These are phyloP conservation scores for Leptographium galeiforme DNA, from an alignment of 2,329 filamentous ascomycete species.

Conservation along the genomic window DNA sequence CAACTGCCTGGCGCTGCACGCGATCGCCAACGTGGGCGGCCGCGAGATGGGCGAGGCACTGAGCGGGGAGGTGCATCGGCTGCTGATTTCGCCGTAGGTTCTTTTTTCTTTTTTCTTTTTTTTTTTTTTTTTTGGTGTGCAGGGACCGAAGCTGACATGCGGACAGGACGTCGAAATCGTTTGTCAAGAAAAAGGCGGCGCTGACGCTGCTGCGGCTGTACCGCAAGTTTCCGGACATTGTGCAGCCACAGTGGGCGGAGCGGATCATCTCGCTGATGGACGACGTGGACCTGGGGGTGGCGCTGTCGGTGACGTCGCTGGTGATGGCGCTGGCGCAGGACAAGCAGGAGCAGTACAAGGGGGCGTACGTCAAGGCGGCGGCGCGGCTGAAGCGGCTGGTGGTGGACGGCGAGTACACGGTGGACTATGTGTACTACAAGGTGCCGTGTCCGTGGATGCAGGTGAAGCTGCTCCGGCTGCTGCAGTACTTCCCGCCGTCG, in stretches of 20 bases:
- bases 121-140: too few relatives aligned
- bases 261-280: slow-evolving; percentile 99
- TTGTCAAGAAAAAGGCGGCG: slow-evolving; percentile 98
- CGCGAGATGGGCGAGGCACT: slow-evolving; percentile 95
- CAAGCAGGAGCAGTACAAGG: slow-evolving; percentile 85
- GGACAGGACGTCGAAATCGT: slow-evolving; percentile 63
- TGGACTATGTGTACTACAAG: slow-evolving; percentile 96
- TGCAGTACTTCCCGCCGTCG: slow-evolving; percentile 94
- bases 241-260: slow-evolving; percentile 94
- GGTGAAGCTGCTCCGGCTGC: slow-evolving; percentile 77
- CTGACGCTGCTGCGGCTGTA: slow-evolving; percentile 86
- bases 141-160: neutral
- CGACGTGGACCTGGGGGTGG: slow-evolving; percentile 84
- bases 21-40: slow-evolving; percentile 93
- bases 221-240: slow-evolving; percentile 84
- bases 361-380: slow-evolving; percentile 86
- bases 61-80: slow-evolving; percentile 78
- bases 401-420: slow-evolving; percentile 76
- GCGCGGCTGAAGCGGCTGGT: slow-evolving; percentile 79
- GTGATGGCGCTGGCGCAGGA: slow-evolving; percentile 93
- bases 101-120: too few relatives aligned
- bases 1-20: slow-evolving; percentile 92
- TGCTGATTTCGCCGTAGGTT: slow-evolving; percentile 84
- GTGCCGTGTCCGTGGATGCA: slow-evolving; percentile 99
- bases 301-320: slow-evolving; percentile 86